Percentiles rank a stretch among this genome's conserved stretches.
phyloP scores from a whole-genome alignment of 768 basidiomycete species.

The Rhodotorula taiwanensis region DNA sequence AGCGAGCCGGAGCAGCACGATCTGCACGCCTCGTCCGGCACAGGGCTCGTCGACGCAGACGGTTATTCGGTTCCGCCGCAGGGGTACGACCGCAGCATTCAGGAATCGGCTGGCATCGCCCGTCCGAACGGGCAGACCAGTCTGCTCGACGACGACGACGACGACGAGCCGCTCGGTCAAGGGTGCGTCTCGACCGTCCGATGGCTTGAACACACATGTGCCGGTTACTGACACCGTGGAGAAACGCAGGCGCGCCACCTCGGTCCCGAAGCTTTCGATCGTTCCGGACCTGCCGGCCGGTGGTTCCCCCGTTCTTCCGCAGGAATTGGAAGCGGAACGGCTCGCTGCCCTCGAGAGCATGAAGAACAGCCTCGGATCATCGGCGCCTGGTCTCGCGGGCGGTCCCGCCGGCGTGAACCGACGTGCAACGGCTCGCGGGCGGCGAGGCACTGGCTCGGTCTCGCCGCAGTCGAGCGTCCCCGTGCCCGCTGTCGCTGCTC shows the following conservation, averaged over 20 bases:
- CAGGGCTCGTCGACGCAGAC: slow-evolving; percentile 45
- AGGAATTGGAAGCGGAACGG: slow-evolving; percentile 15
- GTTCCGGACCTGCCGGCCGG: slow-evolving; percentile 2
- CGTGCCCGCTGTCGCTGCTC: background rate
- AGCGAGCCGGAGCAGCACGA: background rate
- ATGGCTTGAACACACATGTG: too few species aligned
- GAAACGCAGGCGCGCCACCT: too few species aligned
- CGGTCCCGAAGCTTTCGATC: slow-evolving; percentile 20
- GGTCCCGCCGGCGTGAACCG: slow-evolving; percentile 12
- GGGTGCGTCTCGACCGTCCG: background rate
- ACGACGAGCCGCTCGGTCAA: slow-evolving; percentile 24
- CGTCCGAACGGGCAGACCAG: slow-evolving; percentile 13
- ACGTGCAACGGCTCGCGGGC: slow-evolving; percentile 43
- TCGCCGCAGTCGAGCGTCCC: background rate
- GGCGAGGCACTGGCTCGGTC: slow-evolving; percentile 6
- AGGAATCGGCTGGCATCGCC: slow-evolving; percentile 13
- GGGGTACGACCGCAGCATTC: slow-evolving; percentile 46
- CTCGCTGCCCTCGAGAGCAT: slow-evolving; percentile 20
- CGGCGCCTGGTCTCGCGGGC: slow-evolving; percentile 27
- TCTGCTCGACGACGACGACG: slow-evolving; percentile 39
- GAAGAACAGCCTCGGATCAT: slow-evolving; percentile 43
- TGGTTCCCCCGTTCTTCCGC: background rate
- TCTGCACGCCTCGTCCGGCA: too few species aligned
- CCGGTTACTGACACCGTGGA: too few species aligned
- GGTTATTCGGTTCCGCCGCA: slow-evolving; percentile 48